Evolutionary conservation across 352 stramenopile genomes (phyloP), one percentile per base, ranked within the genome.

Genomic region (Pythium sukuiense): DNA sequence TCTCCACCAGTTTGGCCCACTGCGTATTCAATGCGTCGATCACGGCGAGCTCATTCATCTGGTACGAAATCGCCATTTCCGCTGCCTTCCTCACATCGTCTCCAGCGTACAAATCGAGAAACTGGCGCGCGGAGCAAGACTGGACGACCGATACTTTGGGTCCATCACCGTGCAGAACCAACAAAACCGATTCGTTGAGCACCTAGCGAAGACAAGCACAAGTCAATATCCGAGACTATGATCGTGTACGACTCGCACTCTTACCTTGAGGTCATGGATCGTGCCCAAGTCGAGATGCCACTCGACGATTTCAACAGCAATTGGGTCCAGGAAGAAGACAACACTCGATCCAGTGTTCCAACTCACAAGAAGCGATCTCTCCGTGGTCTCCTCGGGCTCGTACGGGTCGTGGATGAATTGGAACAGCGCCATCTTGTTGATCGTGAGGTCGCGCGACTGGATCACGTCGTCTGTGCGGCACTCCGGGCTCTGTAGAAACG

Each of bases 281-380:
- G 87, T 80, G 16, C 88, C 88, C 45, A 96, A 74, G 71, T 96
- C 88, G 32, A 96, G 63, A 67, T 96, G 88, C 85, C 88, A 95
- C 59, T 96, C 88, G 6, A 93, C 82, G 35, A 96, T 91, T 68
- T 96, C 85, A 2, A 95, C 85, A 0, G 79, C 82, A 50, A 88
- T 83, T 3, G 88, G 88, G 39, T 96, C 86, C 18, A 96, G 61
- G 50, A 96, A 89, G 63, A 96, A 93, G 3, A 96, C 41, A 7
- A 92, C 85, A 32, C 83, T 92, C 14, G 85, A 89, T 24, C 87
- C 87, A 13, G 86, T 49, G 27, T 90, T 92, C 88, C 88, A 96
- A 59, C 88, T 96, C 24, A 93, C 74, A 2, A 96, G 73, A 13
- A 91, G 74, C 53, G 85, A 80, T 24, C 63, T 73, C 20, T 78